These are phyloP conservation scores for Physcomitrellopsis africana DNA, from an alignment of 225 moss, liverwort and hornwort genomes.

Conservation along the genomic window DNA sequence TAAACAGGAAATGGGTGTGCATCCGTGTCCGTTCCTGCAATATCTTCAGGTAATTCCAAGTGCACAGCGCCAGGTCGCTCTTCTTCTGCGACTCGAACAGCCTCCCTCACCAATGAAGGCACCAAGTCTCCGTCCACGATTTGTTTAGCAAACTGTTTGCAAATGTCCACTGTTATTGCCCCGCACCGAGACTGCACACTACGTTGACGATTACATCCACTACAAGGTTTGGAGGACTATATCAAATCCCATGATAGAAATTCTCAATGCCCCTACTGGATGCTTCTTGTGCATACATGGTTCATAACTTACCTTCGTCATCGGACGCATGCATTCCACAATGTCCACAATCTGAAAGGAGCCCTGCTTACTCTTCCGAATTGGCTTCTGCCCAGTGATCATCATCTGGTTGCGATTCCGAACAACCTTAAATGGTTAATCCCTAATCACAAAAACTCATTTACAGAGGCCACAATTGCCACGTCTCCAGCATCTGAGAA, in stretches of 20 bases:
- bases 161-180: constrained; percentile 20
- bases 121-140: constrained; percentile 92
- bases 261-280: neutral
- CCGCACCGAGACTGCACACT: constrained; percentile 2
- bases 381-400: constrained; percentile 96
- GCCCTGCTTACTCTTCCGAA: constrained; percentile 97
- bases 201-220: neutral
- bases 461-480: neutral
- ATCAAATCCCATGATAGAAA: neutral
- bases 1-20: constrained; percentile 75
- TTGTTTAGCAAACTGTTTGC: constrained; percentile 81
- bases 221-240: neutral
- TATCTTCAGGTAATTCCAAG: constrained; percentile 93
- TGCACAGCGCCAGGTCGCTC: constrained; percentile 95
- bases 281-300: neutral
- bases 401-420: constrained; percentile 68
- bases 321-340: constrained; percentile 83
- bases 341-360: constrained; percentile 95
- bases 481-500: constrained; percentile 10
- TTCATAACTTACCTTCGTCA: constrained; percentile 75
- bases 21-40: constrained; percentile 70
- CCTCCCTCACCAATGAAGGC: constrained; percentile 83
- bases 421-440: constrained; percentile 12
- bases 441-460: constrained; percentile 3
- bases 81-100: constrained; percentile 84